phyloP scores from a whole-genome alignment of 768 basidiomycete species.

The Pholiota conissans region DNA sequence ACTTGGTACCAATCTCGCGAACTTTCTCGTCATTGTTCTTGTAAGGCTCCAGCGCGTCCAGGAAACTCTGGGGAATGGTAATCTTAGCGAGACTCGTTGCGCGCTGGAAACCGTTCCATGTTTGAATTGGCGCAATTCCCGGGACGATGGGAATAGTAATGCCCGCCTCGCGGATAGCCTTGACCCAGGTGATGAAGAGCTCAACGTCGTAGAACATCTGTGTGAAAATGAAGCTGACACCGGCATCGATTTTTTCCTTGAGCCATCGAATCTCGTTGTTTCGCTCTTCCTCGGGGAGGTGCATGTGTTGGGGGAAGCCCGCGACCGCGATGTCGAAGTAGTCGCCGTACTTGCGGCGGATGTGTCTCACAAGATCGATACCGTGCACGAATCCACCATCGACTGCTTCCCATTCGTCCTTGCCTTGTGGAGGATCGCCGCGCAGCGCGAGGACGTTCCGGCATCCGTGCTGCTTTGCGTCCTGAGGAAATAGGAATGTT shows the following conservation, averaged over 20 bases:
- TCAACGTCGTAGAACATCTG: conserved; percentile 98
- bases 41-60: conserved; percentile 80
- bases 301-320: conserved; percentile 86
- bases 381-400: conserved; percentile 91
- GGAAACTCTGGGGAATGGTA: conserved; percentile 70
- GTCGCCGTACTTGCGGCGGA: conserved; percentile 78
- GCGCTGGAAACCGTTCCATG: conserved; percentile 92
- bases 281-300: conserved; percentile 71
- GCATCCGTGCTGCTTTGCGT: conserved; percentile 87
- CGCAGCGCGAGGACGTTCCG: conserved; percentile 92
- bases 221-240: conserved; percentile 93
- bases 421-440: conserved; percentile 88
- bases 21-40: conserved; percentile 95
- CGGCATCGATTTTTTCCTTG: conserved; percentile 90
- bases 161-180: conserved; percentile 76
- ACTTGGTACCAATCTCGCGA: conserved; percentile 86
- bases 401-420: conserved; percentile 90
- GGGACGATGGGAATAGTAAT: conserved; percentile 90
- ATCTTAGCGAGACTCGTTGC: conserved; percentile 80
- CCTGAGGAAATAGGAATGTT: conserved; percentile 42
- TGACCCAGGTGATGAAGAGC: conserved; percentile 91
- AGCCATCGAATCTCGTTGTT: conserved; percentile 80
- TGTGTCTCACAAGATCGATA: conserved; percentile 89
- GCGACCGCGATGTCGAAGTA: conserved; percentile 96
- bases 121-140: conserved; percentile 94